Conservation (phyloP, 352 stramenopile genomes). For the Globisporangium iwayamae region DNA sequence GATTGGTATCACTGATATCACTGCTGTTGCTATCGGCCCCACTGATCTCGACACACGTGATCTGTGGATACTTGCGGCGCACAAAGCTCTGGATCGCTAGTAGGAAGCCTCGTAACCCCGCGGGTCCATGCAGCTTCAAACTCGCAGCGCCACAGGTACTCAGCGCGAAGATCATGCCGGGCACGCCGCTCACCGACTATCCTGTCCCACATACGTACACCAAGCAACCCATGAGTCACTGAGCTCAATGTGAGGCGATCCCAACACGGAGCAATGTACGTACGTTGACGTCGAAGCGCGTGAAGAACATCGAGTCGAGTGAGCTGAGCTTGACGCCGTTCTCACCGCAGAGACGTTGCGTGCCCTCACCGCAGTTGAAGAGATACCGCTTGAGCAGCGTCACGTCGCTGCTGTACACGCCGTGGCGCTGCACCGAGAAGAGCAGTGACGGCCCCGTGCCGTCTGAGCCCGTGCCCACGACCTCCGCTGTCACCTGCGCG, state of each 20-base stretch:
- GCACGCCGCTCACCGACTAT: conserved; percentile 65
- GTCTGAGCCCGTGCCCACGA: conserved; percentile 59
- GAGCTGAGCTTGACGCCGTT: conserved; percentile 69
- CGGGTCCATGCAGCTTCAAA: conserved; percentile 47
- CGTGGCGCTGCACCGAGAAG: conserved; percentile 61
- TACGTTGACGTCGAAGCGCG: conserved; percentile 57
- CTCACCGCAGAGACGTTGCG: conserved; percentile 61
- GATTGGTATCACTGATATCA: not conserved
- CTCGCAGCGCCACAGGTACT: conserved; percentile 42
- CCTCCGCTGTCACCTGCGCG: conserved; percentile 42
- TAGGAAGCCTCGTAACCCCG: conserved; percentile 36
- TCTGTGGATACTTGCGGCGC: conserved; percentile 53
- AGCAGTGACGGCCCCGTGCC: conserved; percentile 67
- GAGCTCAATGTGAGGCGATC: not conserved
- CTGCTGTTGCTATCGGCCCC: not conserved
- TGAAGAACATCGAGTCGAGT: conserved; percentile 66
- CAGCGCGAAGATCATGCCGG: conserved; percentile 62
- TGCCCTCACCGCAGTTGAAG: conserved; percentile 74
- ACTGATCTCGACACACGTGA: conserved; percentile 46
- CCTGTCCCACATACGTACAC: not conserved
- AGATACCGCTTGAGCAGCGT: conserved; percentile 60
- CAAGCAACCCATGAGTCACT: not conserved
- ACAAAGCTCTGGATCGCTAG: conserved; percentile 62
- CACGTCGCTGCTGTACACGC: conserved; percentile 57
- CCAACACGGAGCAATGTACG: not conserved